Percentiles rank a stretch among this genome's conserved stretches.
phyloP scores from a whole-genome alignment of 495 filamentous ascomycete genomes.

The Aspergillus affinis region DNA sequence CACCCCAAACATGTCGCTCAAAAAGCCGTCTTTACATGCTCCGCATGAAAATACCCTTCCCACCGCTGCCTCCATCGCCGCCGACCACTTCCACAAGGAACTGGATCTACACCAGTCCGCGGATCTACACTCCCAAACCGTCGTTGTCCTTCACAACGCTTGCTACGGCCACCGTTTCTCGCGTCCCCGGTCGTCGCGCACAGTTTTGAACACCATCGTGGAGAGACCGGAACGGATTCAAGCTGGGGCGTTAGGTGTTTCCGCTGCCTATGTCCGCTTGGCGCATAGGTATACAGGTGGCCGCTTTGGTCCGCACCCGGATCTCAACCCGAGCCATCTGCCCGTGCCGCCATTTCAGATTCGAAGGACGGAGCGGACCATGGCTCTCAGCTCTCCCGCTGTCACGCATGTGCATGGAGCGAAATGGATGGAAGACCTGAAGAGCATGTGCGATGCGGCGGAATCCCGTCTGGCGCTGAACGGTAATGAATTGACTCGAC shows the following conservation, averaged over 20 bases:
- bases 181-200: slow-evolving; percentile 69
- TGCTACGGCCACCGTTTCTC: slow-evolving; percentile 93
- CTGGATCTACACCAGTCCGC: slow-evolving; percentile 58
- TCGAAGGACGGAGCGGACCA: slow-evolving; percentile 63
- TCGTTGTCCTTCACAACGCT: slow-evolving; percentile 85
- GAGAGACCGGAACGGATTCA: slow-evolving; percentile 91
- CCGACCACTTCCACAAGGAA: slow-evolving; percentile 67
- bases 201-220: slow-evolving; percentile 70
- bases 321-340: slow-evolving; percentile 46
- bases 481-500: slow-evolving; percentile 73
- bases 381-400: slow-evolving; percentile 63
- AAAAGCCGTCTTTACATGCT: slow-evolving; percentile 25
- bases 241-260: slow-evolving; percentile 76
- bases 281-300: slow-evolving; percentile 78
- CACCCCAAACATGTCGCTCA: slow-evolving; percentile 22
- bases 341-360: slow-evolving; percentile 77
- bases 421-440: slow-evolving; percentile 90
- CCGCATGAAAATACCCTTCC: slow-evolving; percentile 33
- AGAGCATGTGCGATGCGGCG: slow-evolving; percentile 75
- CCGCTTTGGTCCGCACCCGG: slow-evolving; percentile 61
- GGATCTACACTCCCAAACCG: slow-evolving; percentile 58
- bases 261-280: slow-evolving; percentile 83
- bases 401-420: slow-evolving; percentile 82
- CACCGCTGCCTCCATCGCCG: slow-evolving; percentile 69
- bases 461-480: slow-evolving; percentile 69